phyloP scores from a whole-genome alignment of 768 basidiomycete genomes.

The Strobilomyces dryophilus region DNA sequence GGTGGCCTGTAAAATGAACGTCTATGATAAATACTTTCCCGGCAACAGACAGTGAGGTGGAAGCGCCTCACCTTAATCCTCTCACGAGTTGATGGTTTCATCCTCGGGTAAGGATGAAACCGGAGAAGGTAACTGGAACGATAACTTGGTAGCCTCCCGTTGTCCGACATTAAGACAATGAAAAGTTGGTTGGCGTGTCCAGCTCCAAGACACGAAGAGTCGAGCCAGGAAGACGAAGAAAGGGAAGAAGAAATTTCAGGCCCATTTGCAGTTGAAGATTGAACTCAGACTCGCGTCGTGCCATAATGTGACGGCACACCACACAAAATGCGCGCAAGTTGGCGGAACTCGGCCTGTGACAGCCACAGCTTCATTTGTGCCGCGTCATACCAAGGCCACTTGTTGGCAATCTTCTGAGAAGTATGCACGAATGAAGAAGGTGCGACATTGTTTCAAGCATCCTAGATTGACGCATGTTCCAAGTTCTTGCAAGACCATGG shows the following conservation, averaged over 20 bases:
- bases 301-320: slow-evolving; percentile 21
- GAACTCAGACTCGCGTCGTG: slow-evolving; percentile 11
- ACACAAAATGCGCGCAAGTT: slow-evolving; percentile 21
- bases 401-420: not conserved
- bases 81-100: not conserved
- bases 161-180: slow-evolving; percentile 14
- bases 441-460: not conserved
- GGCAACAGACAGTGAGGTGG: not conserved
- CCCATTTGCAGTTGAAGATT: slow-evolving; percentile 16
- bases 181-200: not conserved
- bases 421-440: slow-evolving; percentile 6
- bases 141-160: slow-evolving; percentile 17
- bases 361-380: slow-evolving; percentile 1
- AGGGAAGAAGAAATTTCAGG: slow-evolving; percentile 1
- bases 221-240: not conserved
- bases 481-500: not conserved
- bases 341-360: slow-evolving; percentile 17
- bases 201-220: slow-evolving; percentile 1
- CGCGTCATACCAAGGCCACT: not conserved
- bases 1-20: slow-evolving; percentile 5
- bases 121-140: slow-evolving; percentile 24
- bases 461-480: not conserved
- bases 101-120: not conserved
- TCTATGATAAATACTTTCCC: slow-evolving; percentile 7
- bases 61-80: slow-evolving; percentile 16